Base-by-base conservation (phyloP, 345 rosid species). In the Bretschneidera sinensis region DNA sequence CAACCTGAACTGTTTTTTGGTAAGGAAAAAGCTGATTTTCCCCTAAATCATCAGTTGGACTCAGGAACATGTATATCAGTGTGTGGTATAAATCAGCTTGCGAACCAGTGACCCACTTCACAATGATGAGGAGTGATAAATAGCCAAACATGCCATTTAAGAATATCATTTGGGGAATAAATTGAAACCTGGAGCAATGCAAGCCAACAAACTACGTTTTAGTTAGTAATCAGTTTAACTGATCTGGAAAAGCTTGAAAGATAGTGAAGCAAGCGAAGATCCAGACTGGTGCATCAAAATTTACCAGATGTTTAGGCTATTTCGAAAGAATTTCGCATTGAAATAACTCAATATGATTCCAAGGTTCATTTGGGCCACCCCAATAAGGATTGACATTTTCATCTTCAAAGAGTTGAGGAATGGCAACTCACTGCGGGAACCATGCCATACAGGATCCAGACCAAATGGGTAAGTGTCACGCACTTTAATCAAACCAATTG, bases 341-440 rank as follows among this genome's bases (percentile, higher is more conserved):
- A 80, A 86, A 71, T 65, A 94, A 79, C 99, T 94, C 83, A 91
- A 63, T 49, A 94, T 68, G 67, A 91, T 88, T 63, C 97, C 99
- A 48, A 94, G 99, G 80, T 94, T 88, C 99, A 94, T 94, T 72
- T 91, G 99, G 59, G 92, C 71, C 68, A 94, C 96, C 75, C 99
- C 99, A 47, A 91, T 75, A 61, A 94, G 95, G 73, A 91, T 94
- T 24, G 99, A 94, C 96, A 94, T 85, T 85, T 94, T 91, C 99
- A 94, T 94, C 87, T 94, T 91, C 71, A 94, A 75, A 23, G 99
- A 94, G 79, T 90, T 90, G 35, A 94, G 83, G 74, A 85, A 94
- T 33, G 99, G 97, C 51, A 88, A 77, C 79, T 94, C 97, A 31
- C 91, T 88, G 57, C 96, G 94, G 61, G 76, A 65, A 58, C 99